Evolutionary conservation across 192 early-diverging fungal species (phyloP).

Genomic region (Coemansia erecta): DNA sequence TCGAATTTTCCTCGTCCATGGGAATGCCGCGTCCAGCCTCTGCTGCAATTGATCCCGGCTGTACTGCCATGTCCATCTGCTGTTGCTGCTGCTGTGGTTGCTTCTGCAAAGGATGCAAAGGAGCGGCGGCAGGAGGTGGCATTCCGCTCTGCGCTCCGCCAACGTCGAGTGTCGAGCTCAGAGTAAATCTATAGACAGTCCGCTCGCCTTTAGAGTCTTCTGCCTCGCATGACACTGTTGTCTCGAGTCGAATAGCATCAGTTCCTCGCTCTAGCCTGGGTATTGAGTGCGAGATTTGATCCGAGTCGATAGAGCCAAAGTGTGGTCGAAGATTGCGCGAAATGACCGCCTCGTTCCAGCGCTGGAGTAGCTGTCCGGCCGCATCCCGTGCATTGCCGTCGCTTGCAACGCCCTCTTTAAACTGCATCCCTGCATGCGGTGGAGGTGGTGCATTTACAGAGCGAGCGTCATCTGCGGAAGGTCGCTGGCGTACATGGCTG

Average conservation of each 20-base stretch:
- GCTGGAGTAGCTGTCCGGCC: conserved; percentile 41
- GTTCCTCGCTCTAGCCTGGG: conserved; percentile 34
- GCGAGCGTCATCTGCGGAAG: neutral
- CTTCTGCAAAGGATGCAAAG: conserved; percentile 1
- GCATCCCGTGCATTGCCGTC: conserved; percentile 47
- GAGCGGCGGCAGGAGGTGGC: neutral
- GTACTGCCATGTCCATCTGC: neutral
- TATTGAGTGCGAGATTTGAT: conserved; percentile 27
- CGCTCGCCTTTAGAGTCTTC: conserved; percentile 50
- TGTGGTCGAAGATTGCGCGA: conserved; percentile 32
- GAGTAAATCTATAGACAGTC: conserved; percentile 51
- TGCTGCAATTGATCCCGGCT: neutral
- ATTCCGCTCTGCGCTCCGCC: conserved; percentile 23
- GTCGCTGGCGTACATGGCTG: conserved; percentile 50
- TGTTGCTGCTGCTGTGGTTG: conserved; percentile 11
- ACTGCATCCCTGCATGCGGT: conserved; percentile 33
- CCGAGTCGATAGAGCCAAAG: conserved; percentile 14
- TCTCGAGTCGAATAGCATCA: conserved; percentile 49
- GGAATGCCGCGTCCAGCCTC: neutral
- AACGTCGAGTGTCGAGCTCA: conserved; percentile 50
- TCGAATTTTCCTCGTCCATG: neutral
- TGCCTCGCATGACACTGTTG: conserved; percentile 50
- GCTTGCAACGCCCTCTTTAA: conserved; percentile 50
- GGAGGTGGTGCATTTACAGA: conserved; percentile 8
- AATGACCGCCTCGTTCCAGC: conserved; percentile 49